phyloP scores from a whole-genome alignment of 495 filamentous ascomycete species.

The Neurospora africana region DNA sequence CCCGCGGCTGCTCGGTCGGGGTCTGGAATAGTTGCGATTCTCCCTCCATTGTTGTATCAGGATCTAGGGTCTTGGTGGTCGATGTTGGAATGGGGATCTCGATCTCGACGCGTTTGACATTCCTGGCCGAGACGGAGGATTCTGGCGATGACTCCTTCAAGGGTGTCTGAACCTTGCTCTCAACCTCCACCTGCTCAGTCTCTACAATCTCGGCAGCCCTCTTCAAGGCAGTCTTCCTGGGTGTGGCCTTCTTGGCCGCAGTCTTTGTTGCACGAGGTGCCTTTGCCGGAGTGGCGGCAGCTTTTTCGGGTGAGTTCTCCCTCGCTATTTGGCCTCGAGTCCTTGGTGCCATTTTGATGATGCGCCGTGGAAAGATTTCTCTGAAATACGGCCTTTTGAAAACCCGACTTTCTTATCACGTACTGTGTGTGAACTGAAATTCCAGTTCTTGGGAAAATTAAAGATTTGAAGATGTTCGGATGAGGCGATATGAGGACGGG shows the following conservation, averaged over 20 bases:
- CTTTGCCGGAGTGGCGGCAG: neutral
- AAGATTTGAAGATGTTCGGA: neutral
- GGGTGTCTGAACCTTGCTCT: neutral
- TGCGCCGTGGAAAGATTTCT: neutral
- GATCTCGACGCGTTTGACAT: conserved; percentile 19
- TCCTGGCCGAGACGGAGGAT: neutral
- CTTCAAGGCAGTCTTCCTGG: neutral
- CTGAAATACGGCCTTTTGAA: neutral
- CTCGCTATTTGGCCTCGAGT: neutral
- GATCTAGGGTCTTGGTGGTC: conserved; percentile 1
- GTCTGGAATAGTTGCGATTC: conserved; percentile 18
- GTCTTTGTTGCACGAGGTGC: neutral
- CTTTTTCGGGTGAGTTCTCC: neutral
- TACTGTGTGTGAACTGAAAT: neutral
- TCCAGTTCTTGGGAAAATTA: neutral
- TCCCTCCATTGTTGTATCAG: conserved; percentile 6
- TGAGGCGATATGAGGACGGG: neutral
- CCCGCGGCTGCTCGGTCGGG: conserved; percentile 9
- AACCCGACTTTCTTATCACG: too few relatives aligned
- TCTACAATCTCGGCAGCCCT: neutral
- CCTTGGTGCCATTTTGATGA: neutral
- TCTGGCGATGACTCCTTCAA: neutral
- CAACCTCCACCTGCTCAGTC: neutral
- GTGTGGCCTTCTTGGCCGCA: neutral
- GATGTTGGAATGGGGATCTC: conserved; percentile 21